Evolutionary conservation across 2,329 filamentous ascomycete species (phyloP).

Genomic region (Claviceps humidiphila): DNA sequence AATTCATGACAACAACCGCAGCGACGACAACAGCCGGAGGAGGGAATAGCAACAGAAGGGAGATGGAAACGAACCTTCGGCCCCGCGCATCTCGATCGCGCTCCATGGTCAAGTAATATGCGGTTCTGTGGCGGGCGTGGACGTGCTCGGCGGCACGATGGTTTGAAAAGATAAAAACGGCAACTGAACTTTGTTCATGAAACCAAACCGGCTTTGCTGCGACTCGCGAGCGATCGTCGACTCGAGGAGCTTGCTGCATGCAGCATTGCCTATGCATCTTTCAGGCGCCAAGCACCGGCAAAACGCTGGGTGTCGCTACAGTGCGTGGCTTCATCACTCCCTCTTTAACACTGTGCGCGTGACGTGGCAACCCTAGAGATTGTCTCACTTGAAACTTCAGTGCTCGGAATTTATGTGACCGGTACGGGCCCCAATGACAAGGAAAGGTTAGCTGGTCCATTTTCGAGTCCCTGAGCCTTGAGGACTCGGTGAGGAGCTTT

Average conservation of each 20-base stretch:
- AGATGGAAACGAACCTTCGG: conserved; percentile 16
- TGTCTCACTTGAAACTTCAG: too few relatives aligned
- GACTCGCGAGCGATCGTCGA: too few relatives aligned
- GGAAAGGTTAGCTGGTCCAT: too few relatives aligned
- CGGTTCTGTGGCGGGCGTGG: neutral
- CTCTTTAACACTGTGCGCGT: too few relatives aligned
- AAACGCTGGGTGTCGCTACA: neutral
- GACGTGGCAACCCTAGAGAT: too few relatives aligned
- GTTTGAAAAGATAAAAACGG: neutral
- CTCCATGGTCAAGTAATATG: conserved; percentile 15
- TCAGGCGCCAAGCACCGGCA: neutral
- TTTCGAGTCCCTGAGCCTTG: too few relatives aligned
- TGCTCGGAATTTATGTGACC: too few relatives aligned
- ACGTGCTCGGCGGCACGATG: neutral
- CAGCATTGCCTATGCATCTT: neutral
- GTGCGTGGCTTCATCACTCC: neutral
- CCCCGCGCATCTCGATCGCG: conserved; percentile 23
- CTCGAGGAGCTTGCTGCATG: neutral
- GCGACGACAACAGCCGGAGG: neutral
- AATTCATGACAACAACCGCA: neutral
- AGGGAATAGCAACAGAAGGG: neutral
- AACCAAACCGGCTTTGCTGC: neutral
- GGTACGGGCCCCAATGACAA: too few relatives aligned
- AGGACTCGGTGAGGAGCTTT: too few relatives aligned
- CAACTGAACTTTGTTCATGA: neutral